A percentile compares a stretch with the other conserved stretches of the same genome.
These are phyloP conservation scores for Penstemon davidsonii DNA, from an alignment of 257 asterid species.

Conservation along the genomic window DNA sequence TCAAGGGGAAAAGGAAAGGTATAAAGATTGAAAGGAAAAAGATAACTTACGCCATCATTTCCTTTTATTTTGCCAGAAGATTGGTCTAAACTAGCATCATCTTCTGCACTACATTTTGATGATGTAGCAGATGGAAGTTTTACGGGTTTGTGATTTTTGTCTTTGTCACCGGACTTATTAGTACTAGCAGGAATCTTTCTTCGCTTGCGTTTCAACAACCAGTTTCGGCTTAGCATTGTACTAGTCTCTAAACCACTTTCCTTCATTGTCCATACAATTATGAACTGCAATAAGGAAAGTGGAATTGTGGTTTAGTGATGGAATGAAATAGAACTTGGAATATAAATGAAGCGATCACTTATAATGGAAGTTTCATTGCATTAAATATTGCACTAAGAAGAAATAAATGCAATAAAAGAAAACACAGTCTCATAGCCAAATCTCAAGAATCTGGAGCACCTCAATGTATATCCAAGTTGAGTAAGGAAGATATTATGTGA, in stretches of 20 bases:
- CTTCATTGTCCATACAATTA: slow-evolving; percentile 41
- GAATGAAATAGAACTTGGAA: background rate
- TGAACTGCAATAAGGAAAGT: slow-evolving; percentile 20
- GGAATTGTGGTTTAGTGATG: background rate
- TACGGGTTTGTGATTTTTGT: slow-evolving; percentile 33
- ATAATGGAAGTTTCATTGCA: background rate
- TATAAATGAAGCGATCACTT: background rate
- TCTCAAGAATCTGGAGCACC: slow-evolving; percentile 1
- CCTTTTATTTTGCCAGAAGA: slow-evolving; percentile 55
- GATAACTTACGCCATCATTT: slow-evolving; percentile 61
- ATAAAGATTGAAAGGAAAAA: slow-evolving; percentile 13
- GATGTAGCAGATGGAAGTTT: slow-evolving; percentile 35
- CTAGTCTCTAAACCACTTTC: slow-evolving; percentile 43
- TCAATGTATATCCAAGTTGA: background rate
- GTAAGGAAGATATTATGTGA: background rate
- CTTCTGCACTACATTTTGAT: slow-evolving; percentile 30
- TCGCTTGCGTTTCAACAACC: slow-evolving; percentile 63
- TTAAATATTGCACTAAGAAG: slow-evolving; percentile 14
- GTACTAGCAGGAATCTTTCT: slow-evolving; percentile 49
- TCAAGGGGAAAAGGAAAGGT: slow-evolving; percentile 2
- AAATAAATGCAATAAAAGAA: slow-evolving; percentile 5
- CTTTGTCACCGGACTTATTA: slow-evolving; percentile 38
- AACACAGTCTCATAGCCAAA: background rate
- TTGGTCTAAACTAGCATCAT: slow-evolving; percentile 31
- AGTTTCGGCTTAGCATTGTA: slow-evolving; percentile 46